These are phyloP conservation scores for Erythrophleum fordii DNA, from an alignment of 306 rosid genomes.

Conservation along the genomic window DNA sequence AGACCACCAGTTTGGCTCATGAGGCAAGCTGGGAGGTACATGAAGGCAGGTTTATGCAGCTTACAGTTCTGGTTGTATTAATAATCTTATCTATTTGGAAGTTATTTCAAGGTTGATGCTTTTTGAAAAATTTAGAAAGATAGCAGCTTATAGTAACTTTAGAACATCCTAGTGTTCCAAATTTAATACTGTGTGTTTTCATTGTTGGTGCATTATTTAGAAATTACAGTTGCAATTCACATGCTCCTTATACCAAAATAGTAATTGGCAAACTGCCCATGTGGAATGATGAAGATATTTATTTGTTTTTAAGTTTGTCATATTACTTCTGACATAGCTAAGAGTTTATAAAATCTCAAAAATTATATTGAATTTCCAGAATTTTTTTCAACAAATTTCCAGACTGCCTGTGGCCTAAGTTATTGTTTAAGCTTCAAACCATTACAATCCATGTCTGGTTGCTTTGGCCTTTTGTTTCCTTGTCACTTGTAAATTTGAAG, in stretches of 20 bases:
- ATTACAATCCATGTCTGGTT: neutral
- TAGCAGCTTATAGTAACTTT: slow-evolving; percentile 15
- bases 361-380: neutral
- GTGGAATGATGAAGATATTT: neutral
- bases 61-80: slow-evolving; percentile 23
- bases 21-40: slow-evolving; percentile 99
- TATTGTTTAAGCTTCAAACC: neutral
- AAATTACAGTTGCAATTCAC: slow-evolving; percentile 8
- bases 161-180: neutral
- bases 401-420: neutral
- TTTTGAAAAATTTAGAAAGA: neutral
- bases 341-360: neutral
- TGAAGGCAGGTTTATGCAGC: slow-evolving; percentile 88
- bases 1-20: slow-evolving; percentile 99
- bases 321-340: neutral
- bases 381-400: neutral
- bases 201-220: neutral
- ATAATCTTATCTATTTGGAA: neutral
- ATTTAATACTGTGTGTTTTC: slow-evolving; percentile 23
- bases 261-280: slow-evolving; percentile 1
- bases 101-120: neutral
- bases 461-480: slow-evolving; percentile 1
- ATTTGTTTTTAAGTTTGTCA: neutral
- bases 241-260: slow-evolving; percentile 1
- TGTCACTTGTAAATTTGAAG: neutral